Base-by-base conservation (phyloP, 2,329 filamentous ascomycete species). In the Penicillium sclerotigenum region DNA sequence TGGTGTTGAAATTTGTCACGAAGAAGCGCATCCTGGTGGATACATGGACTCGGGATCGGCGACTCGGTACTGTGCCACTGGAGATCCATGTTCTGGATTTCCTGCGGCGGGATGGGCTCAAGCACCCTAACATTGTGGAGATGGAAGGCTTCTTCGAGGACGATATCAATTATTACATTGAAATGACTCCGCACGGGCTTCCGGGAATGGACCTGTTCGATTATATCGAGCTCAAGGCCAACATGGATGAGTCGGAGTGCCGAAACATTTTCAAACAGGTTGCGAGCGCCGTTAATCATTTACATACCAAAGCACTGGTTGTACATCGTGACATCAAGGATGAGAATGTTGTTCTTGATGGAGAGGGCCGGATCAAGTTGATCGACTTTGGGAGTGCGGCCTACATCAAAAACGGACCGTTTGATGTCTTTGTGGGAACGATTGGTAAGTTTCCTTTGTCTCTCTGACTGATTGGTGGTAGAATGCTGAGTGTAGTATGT, bases 311-410 rank as follows among this genome's bases (percentile, higher is more conserved):
- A 71, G 93, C 93, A 1, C 81, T 89, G 48, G 93, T 99, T 9
- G 94, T 99, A 11, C 94, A 99, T 74, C 88, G 94, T 34, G 94
- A 99, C 69, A 97, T 99, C 81, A 99, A 99, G 73, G 94, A 99
- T 68, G 94, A 99, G 76, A 99, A 99, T 66, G 90, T 99, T 29
- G 89, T 99, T 53, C 80, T 99, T 16, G 94, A 99, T 69, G 93
- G 94, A 34, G 92, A 97, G 71, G 92, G 93, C 26, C 87, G 89
- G 65, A 96, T 99, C 75, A 97, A 97, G 77, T 80, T 99, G 68
- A 97, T 97, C 65, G 94, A 99, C 74, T 99, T 99, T 76, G 94
- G 94, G 58, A 97, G 92, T 71, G 94, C 94, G 57, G 92, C 94
- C 59, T 99, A 99, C 73, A 96, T 97, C 79, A 97, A 96, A 78